Evolutionary conservation across 129 eudicot genomes (phyloP), one percentile per base, ranked within the genome.

Genomic region (Artemisia annua): DNA sequence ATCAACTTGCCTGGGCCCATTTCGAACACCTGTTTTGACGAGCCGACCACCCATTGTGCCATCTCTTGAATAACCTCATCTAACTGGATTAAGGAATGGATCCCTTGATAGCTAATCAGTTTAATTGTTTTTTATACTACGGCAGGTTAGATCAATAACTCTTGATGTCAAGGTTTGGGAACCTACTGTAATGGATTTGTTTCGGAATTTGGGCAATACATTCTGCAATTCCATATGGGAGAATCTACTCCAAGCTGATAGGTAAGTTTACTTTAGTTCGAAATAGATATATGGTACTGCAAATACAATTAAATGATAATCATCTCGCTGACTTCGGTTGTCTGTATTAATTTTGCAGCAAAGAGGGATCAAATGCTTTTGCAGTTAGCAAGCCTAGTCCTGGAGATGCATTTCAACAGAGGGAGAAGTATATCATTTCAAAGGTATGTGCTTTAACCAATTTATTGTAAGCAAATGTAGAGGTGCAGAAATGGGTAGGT

Each of bases 81-180:
- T 7, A 39, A 39, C 46, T 39, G 43, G 28, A 61, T 18, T 46
- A 30, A 35, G 20, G 32, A 48, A 13, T 35, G 14, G 20, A 39
- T 39, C 11, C 35, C 20, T 56, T 55, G 17, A 44, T 48, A 48
- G 56, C 20, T 44, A 48, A 69, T 56, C 11, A 20, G 24, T 26
- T 14, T 5, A 53, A 24, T 12, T 59, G 48, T 77, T 1, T 56
- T 79, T 50, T 20, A 16, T 12, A 60, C 71, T 48, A 53, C 19
- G 78, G 71, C 85, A 95, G 99, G 90, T 95, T 63, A 89, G 99
- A 79, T 95, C 99, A 14, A 86, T 95, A 74, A 95, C 74, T 69
- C 82, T 90, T 54, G 99, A 95, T 80, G 99, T 95, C 60, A 95
- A 77, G 82, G 99, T 95, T 50, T 95, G 99, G 99, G 99, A 95